phyloP scores from a whole-genome alignment of 176 grass and related monocot genomes.

The Aegilops tauschii region DNA sequence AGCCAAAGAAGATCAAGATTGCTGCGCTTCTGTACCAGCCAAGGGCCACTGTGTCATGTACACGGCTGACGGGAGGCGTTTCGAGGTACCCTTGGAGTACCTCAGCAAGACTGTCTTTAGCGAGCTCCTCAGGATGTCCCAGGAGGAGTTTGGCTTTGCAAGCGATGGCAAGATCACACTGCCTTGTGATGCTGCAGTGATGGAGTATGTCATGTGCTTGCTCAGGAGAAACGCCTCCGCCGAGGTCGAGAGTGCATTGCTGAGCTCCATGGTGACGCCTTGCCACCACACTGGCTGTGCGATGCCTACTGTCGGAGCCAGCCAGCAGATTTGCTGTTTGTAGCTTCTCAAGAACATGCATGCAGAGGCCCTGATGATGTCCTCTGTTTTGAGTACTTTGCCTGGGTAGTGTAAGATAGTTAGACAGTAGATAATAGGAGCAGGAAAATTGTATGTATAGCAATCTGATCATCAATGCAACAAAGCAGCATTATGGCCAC shows the following conservation, averaged over 20 bases:
- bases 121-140: constrained; percentile 46
- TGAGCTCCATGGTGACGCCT: constrained; percentile 31
- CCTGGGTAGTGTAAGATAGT: not conserved
- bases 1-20: not conserved
- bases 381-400: not conserved
- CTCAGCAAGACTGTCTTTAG: constrained; percentile 32
- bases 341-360: constrained; percentile 10
- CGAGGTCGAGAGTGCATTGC: constrained; percentile 44
- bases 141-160: constrained; percentile 55
- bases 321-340: constrained; percentile 16
- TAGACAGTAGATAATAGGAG: not conserved
- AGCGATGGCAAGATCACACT: constrained; percentile 36
- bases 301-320: not conserved
- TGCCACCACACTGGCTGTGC: not conserved
- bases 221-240: constrained; percentile 36
- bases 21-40: not conserved
- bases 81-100: constrained; percentile 50
- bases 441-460: not conserved
- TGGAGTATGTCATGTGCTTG: constrained; percentile 60
- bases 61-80: constrained; percentile 27
- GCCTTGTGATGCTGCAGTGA: constrained; percentile 39
- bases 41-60: constrained; percentile 48
- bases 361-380: not conserved
- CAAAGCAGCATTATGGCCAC: not conserved
- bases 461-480: not conserved